Base-by-base conservation (phyloP, 192 early-diverging fungal species). In the Coemansia sp. region DNA sequence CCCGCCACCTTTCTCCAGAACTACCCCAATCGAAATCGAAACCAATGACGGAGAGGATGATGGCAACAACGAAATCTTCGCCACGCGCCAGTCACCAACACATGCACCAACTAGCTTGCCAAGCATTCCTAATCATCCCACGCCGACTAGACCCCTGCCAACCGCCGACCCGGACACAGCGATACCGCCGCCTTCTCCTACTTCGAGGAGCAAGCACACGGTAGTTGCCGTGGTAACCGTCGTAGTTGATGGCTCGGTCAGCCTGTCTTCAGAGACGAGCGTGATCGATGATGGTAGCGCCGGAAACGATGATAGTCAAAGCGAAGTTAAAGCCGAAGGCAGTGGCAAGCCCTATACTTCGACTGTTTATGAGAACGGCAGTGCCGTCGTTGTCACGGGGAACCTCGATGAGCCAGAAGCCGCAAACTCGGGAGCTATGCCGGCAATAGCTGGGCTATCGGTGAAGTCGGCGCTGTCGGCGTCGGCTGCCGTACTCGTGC, bases 201-300 rank as follows among this genome's bases (percentile, higher is more conserved):
- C 58, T 21, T 28, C 70, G 5, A 36, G 36, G 16, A 62, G 61
- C 34, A 80, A 52, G 14, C 68, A 67, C 26, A 79, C 77, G 0
- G 77, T 79, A 12, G 55, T 79, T 31, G 62, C 65, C 9, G 53
- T 79, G 6, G 60, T 64, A 10, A 79, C 77, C 1, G 77, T 74
- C 18, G 62, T 74, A 20, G 77, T 79, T n/a, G 64, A 69, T 34
- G 72, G 77, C 16, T 38, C 65, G 31, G 52, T 59, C 3, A 47
- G 52, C 35, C 39, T 73, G 10, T 79, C 77, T 0, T 58, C 72
- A 25, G 41, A 65, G 11, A 79, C 77, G 7, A 62, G 56, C 2
- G 65, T 70, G 13, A 28, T 61, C 21, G 69, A 71, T 39, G 59
- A 78, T 47, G 38, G 38, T 21, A 58, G 18, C 11, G 59, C 48